A percentile compares a stretch with the other conserved stretches of the same genome.
phyloP scores from a whole-genome alignment of 225 moss, liverwort and hornwort species.

The Physcomitrium patens region DNA sequence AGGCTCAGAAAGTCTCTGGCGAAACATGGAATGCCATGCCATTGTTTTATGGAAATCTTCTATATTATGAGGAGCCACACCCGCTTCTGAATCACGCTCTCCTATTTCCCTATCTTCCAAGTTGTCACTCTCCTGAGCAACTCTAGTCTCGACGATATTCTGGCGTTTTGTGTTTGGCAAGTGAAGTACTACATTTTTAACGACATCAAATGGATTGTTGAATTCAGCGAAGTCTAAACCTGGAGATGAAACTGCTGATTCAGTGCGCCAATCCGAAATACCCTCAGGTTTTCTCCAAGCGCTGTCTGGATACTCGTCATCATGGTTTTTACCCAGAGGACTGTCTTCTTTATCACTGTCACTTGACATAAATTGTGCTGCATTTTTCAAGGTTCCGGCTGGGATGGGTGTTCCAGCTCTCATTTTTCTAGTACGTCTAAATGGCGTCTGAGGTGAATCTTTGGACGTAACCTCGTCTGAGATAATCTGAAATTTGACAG shows the following conservation, averaged over 20 bases:
- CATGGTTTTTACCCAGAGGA: conserved; percentile 28
- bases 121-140: conserved; percentile 28
- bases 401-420: conserved; percentile 59
- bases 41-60: conserved; percentile 30
- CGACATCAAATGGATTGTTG: conserved; percentile 48
- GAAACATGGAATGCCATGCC: conserved; percentile 91
- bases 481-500: conserved; percentile 36
- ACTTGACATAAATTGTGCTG: conserved; percentile 29
- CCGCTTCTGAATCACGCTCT: conserved; percentile 30
- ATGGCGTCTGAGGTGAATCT: conserved; percentile 1
- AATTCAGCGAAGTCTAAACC: conserved; percentile 33
- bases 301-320: conserved; percentile 30
- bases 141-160: conserved; percentile 20
- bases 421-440: conserved; percentile 34
- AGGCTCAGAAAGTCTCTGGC: conserved; percentile 78
- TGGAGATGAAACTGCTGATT: conserved; percentile 38
- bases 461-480: conserved; percentile 13
- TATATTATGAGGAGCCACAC: conserved; percentile 22
- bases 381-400: conserved; percentile 30
- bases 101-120: conserved; percentile 24
- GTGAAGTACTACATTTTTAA: conserved; percentile 52
- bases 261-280: conserved; percentile 27
- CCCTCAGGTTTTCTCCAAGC: conserved; percentile 38
- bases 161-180: conserved; percentile 33
- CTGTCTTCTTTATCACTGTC: conserved; percentile 47